phyloP scores from a whole-genome alignment of 1,139 yeast species.

The Geotrichum phurueaensis region DNA sequence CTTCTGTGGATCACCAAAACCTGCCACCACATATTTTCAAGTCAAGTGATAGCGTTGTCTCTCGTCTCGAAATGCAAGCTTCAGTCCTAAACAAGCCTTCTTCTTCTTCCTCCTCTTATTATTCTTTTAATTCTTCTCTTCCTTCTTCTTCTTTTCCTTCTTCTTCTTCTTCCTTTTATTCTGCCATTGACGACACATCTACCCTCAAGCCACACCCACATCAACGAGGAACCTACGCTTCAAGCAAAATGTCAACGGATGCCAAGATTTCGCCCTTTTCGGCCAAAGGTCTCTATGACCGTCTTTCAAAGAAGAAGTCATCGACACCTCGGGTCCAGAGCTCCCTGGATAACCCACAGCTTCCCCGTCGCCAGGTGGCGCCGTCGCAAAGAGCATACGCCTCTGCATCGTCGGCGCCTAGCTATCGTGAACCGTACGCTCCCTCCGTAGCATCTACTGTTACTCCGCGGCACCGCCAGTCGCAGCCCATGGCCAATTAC shows the following conservation, averaged over 20 bases:
- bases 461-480: not conserved
- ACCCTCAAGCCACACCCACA: not conserved
- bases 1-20: not conserved
- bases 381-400: not conserved
- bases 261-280: slow-evolving; percentile 5
- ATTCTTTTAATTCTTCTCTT: not conserved
- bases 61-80: slow-evolving; percentile 3
- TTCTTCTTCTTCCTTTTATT: not conserved
- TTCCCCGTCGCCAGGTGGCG: not conserved
- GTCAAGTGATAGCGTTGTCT: not conserved
- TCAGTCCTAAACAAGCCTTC: not conserved
- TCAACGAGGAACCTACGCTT: slow-evolving; percentile 1
- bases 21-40: slow-evolving; percentile 2
- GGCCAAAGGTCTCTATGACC: slow-evolving; percentile 9
- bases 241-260: slow-evolving; percentile 5
- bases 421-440: slow-evolving; percentile 1
- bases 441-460: slow-evolving; percentile 1
- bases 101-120: slow-evolving; percentile 1
- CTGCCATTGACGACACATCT: not conserved
- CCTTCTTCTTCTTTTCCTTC: not conserved
- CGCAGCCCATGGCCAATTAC: slow-evolving; percentile 4
- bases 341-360: not conserved
- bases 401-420: not conserved
- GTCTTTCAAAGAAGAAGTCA: slow-evolving; percentile 1
- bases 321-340: not conserved